Percentiles rank a stretch among this genome's conserved stretches.
Conservation (phyloP, 306 rosid genomes). For the Citrullus mucosospermus region DNA sequence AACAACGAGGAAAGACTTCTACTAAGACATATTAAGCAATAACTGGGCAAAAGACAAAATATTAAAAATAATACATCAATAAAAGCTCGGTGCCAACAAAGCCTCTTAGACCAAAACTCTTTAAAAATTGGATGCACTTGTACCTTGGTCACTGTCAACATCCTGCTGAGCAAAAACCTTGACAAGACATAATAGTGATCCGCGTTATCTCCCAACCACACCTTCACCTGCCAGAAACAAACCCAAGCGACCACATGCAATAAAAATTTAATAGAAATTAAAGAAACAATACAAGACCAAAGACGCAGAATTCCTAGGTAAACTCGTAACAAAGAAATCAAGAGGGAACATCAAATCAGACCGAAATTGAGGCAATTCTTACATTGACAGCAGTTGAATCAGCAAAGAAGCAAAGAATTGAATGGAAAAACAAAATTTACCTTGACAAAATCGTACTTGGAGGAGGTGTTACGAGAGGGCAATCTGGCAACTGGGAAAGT, state of each 20-base stretch:
- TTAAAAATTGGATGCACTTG: not conserved
- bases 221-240: slow-evolving; percentile 48
- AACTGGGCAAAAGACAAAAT: not conserved
- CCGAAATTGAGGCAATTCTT: not conserved
- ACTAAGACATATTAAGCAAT: not conserved
- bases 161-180: slow-evolving; percentile 81
- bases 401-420: not conserved
- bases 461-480: slow-evolving; percentile 67
- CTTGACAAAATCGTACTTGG: slow-evolving; percentile 96
- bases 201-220: slow-evolving; percentile 95
- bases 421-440: slow-evolving; percentile 15
- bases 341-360: not conserved
- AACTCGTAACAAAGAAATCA: not conserved
- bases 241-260: not conserved
- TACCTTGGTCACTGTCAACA: slow-evolving; percentile 92
- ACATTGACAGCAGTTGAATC: not conserved
- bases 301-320: not conserved
- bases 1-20: not conserved
- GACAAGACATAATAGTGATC: slow-evolving; percentile 94
- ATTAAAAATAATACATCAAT: not conserved
- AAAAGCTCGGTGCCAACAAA: not conserved
- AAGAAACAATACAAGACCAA: not conserved
- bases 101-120: not conserved
- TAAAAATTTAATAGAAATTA: not conserved
- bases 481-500: slow-evolving; percentile 34